A percentile compares a stretch with the other conserved stretches of the same genome.
Evolutionary conservation across 1,284 basidiomycete genomes (phyloP).

Genomic region (Rhodotorula sp.): DNA sequence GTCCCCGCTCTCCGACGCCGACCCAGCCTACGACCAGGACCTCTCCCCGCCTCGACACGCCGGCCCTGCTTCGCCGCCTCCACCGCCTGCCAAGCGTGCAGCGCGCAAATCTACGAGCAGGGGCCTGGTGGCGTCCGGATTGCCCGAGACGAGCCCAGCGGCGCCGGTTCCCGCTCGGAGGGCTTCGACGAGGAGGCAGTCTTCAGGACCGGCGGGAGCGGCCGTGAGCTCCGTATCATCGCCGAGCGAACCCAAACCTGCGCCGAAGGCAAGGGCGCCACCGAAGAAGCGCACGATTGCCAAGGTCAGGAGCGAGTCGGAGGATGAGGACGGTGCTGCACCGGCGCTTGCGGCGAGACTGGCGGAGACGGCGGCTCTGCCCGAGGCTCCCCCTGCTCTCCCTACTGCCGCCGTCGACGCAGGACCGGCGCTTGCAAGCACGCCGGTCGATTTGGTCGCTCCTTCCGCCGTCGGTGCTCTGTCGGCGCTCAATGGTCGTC

Average conservation of each 20-base stretch:
- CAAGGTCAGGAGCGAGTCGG: neutral
- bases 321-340: no score
- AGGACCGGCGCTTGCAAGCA: neutral
- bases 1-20: neutral
- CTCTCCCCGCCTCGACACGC: no score
- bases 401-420: neutral
- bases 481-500: no score
- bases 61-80: no score
- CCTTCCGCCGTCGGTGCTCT: no score
- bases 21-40: neutral
- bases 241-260: neutral
- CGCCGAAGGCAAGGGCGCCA: neutral
- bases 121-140: neutral
- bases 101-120: no score
- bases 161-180: neutral
- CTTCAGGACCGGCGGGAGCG: neutral
- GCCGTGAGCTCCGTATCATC: no score
- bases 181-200: neutral
- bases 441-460: no score
- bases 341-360: no score
- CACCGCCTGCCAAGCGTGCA: neutral
- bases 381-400: no score
- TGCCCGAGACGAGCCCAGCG: neutral
- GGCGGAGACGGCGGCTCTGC: no score
- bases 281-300: slow-evolving; percentile 1